Conservation (phyloP, 805 yeast genomes). For the Metschnikowia henanensis region DNA sequence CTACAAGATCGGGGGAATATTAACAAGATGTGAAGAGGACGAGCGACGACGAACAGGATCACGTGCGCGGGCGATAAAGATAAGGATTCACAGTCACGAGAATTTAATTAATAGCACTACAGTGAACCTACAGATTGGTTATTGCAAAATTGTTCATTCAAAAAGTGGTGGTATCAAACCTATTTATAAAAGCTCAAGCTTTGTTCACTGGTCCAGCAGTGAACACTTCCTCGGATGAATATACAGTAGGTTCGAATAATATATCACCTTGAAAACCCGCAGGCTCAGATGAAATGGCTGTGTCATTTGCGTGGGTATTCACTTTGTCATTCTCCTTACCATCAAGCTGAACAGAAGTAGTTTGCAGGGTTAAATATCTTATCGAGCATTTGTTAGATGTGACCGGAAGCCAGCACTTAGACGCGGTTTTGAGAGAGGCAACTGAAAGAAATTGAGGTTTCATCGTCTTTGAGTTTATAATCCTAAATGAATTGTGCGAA, state of each 20-base stretch:
- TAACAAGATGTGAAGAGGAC: no score
- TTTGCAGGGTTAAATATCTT: conserved; percentile 38
- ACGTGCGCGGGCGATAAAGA: conserved; percentile 8
- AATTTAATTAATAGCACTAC: no score
- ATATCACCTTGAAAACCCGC: conserved; percentile 6
- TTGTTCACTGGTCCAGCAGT: conserved; percentile 46
- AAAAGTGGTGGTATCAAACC: no score
- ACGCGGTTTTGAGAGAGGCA: conserved; percentile 40
- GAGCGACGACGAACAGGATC: not conserved
- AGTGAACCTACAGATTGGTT: no score
- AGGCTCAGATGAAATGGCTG: not conserved
- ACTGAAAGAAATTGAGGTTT: conserved; percentile 33
- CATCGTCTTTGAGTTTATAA: conserved; percentile 16
- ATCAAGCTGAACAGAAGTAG: conserved; percentile 36
- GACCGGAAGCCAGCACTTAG: conserved; percentile 41
- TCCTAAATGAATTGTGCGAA: not conserved
- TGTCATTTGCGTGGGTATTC: conserved; percentile 15
- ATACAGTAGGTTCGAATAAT: conserved; percentile 39
- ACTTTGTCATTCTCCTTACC: conserved; percentile 34
- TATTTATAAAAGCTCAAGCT: conserved; percentile 11
- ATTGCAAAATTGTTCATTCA: not conserved
- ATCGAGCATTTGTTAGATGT: conserved; percentile 13
- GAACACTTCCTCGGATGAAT: conserved; percentile 41
- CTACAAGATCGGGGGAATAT: no score
- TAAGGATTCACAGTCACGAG: no score